Evolutionary conservation across 148 eudicot species (phyloP), one percentile per base, ranked within the genome.

Genomic region (Rheum nobile): DNA sequence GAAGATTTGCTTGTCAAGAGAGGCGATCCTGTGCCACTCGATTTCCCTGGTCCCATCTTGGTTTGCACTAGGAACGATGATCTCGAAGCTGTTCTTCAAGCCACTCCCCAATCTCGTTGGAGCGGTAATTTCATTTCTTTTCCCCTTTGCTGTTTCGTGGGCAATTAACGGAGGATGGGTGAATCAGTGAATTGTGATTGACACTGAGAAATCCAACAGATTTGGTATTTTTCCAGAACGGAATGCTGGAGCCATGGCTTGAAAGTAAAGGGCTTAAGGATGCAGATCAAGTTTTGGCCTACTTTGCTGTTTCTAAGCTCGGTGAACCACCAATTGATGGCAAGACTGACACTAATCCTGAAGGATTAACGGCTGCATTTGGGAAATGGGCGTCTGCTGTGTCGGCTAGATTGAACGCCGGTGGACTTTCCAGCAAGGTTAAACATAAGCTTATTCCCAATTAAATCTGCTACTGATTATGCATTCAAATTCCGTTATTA

Each of bases 151-250:
- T 37, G 26, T 48, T 41, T 6, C n/a, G n/a, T n/a, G n/a, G n/a
- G n/a, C n/a, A n/a, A n/a, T n/a, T n/a, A n/a, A n/a, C n/a, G n/a
- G n/a, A n/a, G n/a, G 26, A 4, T 21, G 29, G 12, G 17, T 22
- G 28, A 2, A 2, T 7, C 3, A 12, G 11, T 54, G 61, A 5
- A 9, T 17, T 46, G 39, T 34, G 21, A 31, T 8, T 61, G 41
- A 77, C 82, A 73, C 77, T 91, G 75, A 94, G 82, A 82, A 65
- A 85, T 89, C 86, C 83, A 87, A 91, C 97, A 95, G 98, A 95
- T 84, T 90, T 95, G 96, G 97, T 95, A 8, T 95, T 95, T 88
- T 95, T 95, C 98, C 98, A 95, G 98, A 95, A 95, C 79, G 98
- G 98, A 67, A 95, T 95, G 97, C 85, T 95, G 87, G 98, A 95